A percentile compares a stretch with the other conserved stretches of the same genome.
These are phyloP conservation scores for Biscogniauxia mediterranea DNA, from an alignment of 2,329 filamentous ascomycete species.

Conservation along the genomic window DNA sequence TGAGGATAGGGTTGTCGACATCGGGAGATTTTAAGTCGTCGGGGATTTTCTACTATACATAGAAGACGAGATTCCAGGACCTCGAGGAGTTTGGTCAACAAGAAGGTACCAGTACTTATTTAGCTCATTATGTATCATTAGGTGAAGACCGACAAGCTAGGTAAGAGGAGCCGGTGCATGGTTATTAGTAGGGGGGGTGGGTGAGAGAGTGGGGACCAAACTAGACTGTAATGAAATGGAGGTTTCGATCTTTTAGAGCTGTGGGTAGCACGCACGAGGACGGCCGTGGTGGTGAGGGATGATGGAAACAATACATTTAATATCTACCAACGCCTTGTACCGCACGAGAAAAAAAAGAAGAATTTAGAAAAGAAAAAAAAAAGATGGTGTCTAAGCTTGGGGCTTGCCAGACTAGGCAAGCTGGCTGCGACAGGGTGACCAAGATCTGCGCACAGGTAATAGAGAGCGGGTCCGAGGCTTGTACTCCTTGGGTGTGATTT, in stretches of 20 bases:
- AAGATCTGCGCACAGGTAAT: slow-evolving; percentile 31
- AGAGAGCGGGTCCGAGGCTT: slow-evolving; percentile 21
- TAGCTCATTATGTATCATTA: slow-evolving; percentile 25
- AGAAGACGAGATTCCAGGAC: slow-evolving; percentile 11
- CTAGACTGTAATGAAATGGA: slow-evolving; percentile 24
- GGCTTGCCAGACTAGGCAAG: slow-evolving; percentile 24
- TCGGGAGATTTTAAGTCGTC: slow-evolving; percentile 28
- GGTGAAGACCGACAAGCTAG: slow-evolving; percentile 17
- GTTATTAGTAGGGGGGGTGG: slow-evolving; percentile 4
- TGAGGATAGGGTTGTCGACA: slow-evolving; percentile 26
- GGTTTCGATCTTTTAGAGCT: slow-evolving; percentile 18
- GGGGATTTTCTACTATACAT: slow-evolving; percentile 20
- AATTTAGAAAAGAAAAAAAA: slow-evolving; percentile 8
- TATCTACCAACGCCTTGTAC: slow-evolving; percentile 23
- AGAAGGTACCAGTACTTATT: slow-evolving; percentile 20
- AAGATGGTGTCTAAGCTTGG: slow-evolving; percentile 20
- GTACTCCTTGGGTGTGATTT: neutral
- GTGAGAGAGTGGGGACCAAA: slow-evolving; percentile 27
- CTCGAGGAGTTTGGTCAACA: slow-evolving; percentile 3
- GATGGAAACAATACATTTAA: slow-evolving; percentile 1
- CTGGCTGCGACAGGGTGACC: slow-evolving; percentile 27
- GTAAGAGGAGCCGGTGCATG: slow-evolving; percentile 19
- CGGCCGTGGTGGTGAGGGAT: neutral
- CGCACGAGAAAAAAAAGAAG: slow-evolving; percentile 14
- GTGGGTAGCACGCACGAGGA: slow-evolving; percentile 12